A percentile compares a stretch with the other conserved stretches of the same genome.
phyloP scores from a whole-genome alignment of 2,329 filamentous ascomycete species.

The Colletotrichum lentis region DNA sequence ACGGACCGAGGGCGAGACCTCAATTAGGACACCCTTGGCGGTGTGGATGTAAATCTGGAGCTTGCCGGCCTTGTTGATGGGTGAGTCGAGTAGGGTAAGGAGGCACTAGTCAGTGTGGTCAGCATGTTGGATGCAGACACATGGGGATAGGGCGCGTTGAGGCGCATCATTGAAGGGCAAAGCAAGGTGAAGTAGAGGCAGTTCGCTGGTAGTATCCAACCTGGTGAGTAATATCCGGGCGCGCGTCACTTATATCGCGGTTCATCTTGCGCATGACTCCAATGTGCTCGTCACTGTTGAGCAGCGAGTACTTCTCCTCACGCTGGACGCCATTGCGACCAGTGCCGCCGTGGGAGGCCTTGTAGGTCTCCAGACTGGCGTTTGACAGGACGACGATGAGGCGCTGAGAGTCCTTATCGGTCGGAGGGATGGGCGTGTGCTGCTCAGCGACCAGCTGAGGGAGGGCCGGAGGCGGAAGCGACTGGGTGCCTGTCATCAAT shows the following conservation, averaged over 20 bases:
- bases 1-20: constrained; percentile 96
- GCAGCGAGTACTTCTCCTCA: constrained; percentile 95
- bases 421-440: constrained; percentile 80
- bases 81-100: constrained; percentile 94
- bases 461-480: constrained; percentile 87
- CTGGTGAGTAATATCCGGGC: constrained; percentile 98
- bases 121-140: constrained; percentile 57
- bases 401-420: constrained; percentile 89
- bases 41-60: constrained; percentile 99
- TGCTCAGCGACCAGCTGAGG: constrained; percentile 95
- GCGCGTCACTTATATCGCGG: constrained; percentile 95
- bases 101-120: constrained; percentile 74
- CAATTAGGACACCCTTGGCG: constrained; percentile 94
- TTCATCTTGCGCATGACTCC: constrained; percentile 99
- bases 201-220: constrained; percentile 60
- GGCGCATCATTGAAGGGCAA: constrained; percentile 37
- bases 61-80: constrained; percentile 97
- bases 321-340: constrained; percentile 70
- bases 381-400: constrained; percentile 97
- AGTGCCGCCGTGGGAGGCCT: constrained; percentile 78
- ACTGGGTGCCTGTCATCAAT: constrained; percentile 79
- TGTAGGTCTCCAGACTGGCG: constrained; percentile 97
- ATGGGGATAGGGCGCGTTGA: constrained; percentile 41
- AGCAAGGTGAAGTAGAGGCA: constrained; percentile 30
- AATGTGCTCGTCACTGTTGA: constrained; percentile 99